Conservation (phyloP, 192 early-diverging fungal species). For the Coemansia sp. region DNA sequence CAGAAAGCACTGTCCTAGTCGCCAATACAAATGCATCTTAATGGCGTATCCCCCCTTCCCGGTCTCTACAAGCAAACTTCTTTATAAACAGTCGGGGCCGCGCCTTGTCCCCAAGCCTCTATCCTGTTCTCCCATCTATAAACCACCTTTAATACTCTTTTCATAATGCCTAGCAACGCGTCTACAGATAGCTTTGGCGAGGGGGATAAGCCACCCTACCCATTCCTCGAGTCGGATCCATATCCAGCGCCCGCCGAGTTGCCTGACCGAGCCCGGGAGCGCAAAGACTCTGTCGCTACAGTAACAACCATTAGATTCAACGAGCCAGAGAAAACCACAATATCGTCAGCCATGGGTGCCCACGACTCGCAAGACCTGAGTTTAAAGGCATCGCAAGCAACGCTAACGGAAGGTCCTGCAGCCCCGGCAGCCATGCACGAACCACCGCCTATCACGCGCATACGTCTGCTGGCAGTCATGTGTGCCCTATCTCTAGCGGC, state of each 20-base stretch:
- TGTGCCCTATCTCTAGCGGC: constrained; percentile 39
- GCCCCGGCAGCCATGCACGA: neutral
- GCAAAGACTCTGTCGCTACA: constrained; percentile 13
- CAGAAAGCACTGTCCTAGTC: neutral
- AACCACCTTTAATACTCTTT: neutral
- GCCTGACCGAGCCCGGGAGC: constrained; percentile 1
- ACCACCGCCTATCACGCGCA: constrained; percentile 10
- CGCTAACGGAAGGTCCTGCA: constrained; percentile 18
- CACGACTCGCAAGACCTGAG: neutral
- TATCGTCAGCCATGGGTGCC: neutral
- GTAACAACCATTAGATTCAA: neutral
- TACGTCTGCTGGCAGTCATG: constrained; percentile 24
- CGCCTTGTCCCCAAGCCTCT: neutral
- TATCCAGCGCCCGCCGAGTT: constrained; percentile 2
- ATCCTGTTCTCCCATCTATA: neutral
- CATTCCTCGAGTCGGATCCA: constrained; percentile 19
- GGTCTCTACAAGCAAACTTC: neutral
- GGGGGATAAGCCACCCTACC: neutral
- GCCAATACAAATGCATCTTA: neutral
- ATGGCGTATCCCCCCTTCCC: neutral
- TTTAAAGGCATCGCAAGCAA: constrained; percentile 24
- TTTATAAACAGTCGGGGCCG: neutral
- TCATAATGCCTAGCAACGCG: neutral
- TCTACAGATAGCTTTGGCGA: constrained; percentile 1
- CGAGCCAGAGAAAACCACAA: constrained; percentile 1